These are phyloP conservation scores for Lactarius evosmus DNA, from an alignment of 768 basidiomycete genomes.

Conservation along the genomic window DNA sequence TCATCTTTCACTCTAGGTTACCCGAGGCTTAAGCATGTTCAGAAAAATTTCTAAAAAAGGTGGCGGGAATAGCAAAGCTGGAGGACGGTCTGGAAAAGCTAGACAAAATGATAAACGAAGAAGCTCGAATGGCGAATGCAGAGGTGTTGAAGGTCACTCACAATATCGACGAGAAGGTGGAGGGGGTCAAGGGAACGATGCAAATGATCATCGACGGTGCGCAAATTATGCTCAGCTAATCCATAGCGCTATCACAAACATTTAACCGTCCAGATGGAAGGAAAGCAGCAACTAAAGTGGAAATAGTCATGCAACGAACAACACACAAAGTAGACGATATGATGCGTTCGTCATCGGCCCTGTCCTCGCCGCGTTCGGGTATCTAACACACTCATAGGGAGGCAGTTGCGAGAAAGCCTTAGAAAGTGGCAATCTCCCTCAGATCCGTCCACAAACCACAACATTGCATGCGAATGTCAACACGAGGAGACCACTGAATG, in stretches of 20 bases:
- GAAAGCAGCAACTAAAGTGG: background rate
- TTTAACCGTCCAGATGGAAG: background rate
- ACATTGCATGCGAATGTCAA: background rate
- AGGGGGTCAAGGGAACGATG: too few species aligned
- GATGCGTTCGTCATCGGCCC: background rate
- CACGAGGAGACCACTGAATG: background rate
- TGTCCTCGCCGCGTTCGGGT: background rate
- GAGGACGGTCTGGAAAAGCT: too few species aligned
- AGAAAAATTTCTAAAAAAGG: too few species aligned
- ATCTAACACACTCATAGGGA: background rate
- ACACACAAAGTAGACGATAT: background rate
- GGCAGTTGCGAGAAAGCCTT: background rate
- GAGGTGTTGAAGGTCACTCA: too few species aligned
- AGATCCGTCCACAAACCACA: background rate
- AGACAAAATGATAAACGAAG: too few species aligned
- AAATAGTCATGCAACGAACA: background rate
- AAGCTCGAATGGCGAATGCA: too few species aligned
- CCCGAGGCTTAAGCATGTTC: too few species aligned
- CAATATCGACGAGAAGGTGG: too few species aligned
- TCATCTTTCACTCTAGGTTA: too few species aligned
- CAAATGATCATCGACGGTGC: too few species aligned
- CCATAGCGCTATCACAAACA: background rate
- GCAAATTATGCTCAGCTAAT: background rate
- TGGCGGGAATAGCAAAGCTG: too few species aligned
- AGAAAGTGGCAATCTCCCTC: background rate